Conservation (phyloP, 768 basidiomycete genomes). For the Termitomyces sp. region DNA sequence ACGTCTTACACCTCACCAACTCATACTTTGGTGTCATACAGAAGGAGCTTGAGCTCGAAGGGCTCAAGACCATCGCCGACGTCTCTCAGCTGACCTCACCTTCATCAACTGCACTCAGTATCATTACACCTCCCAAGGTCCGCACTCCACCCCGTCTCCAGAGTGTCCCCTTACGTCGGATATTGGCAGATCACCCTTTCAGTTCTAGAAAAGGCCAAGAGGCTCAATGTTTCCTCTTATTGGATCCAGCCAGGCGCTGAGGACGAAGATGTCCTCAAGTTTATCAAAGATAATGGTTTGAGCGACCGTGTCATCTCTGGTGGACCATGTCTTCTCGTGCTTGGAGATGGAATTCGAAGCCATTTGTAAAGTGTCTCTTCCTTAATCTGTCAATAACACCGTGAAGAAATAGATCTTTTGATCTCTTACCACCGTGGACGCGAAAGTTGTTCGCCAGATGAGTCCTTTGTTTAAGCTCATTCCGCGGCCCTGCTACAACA, state of each 20-base stretch:
- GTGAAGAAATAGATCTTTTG: background rate
- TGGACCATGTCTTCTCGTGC: constrained; percentile 79
- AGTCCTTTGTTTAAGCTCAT: background rate
- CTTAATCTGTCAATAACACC: background rate
- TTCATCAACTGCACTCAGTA: constrained; percentile 66
- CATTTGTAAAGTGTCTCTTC: constrained; percentile 18
- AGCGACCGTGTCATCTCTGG: constrained; percentile 70
- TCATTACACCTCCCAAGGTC: constrained; percentile 77
- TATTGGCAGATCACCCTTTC: constrained; percentile 60
- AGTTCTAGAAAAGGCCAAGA: constrained; percentile 63
- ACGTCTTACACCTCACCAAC: background rate
- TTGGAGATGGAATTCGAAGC: constrained; percentile 60
- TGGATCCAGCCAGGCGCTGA: constrained; percentile 93
- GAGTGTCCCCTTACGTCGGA: background rate
- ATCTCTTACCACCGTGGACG: constrained; percentile 9
- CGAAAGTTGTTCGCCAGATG: background rate
- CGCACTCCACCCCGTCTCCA: constrained; percentile 6
- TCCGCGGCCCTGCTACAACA: constrained; percentile 5
- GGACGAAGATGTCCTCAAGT: constrained; percentile 58
- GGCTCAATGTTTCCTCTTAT: constrained; percentile 66
- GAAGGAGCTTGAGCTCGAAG: constrained; percentile 72
- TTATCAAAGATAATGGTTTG: constrained; percentile 63
- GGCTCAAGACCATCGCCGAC: constrained; percentile 49
- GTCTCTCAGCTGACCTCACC: constrained; percentile 59
- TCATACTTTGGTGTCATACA: constrained; percentile 22